Evolutionary conservation across 108 stramenopile genomes (phyloP).

Genomic region (Mayamaea pseudoterrestris): DNA sequence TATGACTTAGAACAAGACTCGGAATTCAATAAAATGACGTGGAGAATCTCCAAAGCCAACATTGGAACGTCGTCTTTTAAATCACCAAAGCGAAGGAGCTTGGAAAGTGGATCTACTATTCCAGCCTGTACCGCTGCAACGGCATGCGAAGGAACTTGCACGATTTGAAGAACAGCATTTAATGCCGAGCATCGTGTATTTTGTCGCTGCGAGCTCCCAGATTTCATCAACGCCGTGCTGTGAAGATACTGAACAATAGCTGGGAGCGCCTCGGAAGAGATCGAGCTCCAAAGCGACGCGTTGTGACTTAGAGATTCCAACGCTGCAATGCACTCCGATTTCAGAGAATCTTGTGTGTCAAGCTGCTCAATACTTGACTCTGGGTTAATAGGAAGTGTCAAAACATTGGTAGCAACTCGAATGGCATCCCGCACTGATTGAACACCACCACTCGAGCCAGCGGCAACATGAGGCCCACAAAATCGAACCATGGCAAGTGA

Average conservation of each 20-base stretch:
- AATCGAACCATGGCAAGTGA: conserved; percentile 48
- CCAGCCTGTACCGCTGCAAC: conserved; percentile 39
- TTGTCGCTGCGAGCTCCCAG: conserved; percentile 3
- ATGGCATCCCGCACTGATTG: conserved; percentile 49
- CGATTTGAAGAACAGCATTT: conserved; percentile 38
- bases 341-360: conserved; percentile 36
- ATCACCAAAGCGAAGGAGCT: conserved; percentile 2
- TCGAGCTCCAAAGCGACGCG: conserved; percentile 49
- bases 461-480: conserved; percentile 50
- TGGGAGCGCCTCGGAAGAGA: conserved; percentile 46
- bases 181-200: conserved; percentile 35
- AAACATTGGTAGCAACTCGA: conserved; percentile 43
- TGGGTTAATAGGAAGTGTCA: conserved; percentile 26
- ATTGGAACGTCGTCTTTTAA: conserved; percentile 14
- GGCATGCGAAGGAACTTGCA: conserved; percentile 54
- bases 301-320: conserved; percentile 62
- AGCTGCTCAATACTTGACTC: conserved; percentile 24
- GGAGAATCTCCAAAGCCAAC: conserved; percentile 43
- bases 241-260: conserved; percentile 17
- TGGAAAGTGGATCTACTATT: conserved; percentile 24
- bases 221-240: background rate
- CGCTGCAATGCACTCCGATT: conserved; percentile 49
- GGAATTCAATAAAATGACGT: conserved; percentile 19
- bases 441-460: conserved; percentile 30
- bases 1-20: conserved; percentile 4